phyloP scores from a whole-genome alignment of 2,329 filamentous ascomycete genomes.

The Claviceps fusiformis region DNA sequence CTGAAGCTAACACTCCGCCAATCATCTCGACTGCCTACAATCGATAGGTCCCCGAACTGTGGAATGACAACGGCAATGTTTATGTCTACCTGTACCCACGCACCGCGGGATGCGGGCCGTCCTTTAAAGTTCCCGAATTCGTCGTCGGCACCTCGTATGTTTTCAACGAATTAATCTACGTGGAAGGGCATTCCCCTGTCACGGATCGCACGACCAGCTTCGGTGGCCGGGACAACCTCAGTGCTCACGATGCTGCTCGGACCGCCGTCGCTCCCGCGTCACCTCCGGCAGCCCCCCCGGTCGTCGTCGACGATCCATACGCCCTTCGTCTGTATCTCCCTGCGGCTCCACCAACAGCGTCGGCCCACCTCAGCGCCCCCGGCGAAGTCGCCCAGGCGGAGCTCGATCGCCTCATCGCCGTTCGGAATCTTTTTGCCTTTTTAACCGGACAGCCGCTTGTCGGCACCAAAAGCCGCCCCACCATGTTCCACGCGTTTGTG shows the following conservation, averaged over 20 bases:
- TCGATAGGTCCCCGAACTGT: constrained; percentile 47
- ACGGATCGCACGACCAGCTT: constrained; percentile 21
- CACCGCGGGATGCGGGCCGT: constrained; percentile 36
- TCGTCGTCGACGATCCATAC: constrained; percentile 25
- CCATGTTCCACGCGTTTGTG: constrained; percentile 39
- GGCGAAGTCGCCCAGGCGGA: constrained; percentile 24
- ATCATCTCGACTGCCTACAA: neutral
- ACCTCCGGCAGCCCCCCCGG: constrained; percentile 20
- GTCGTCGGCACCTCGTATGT: constrained; percentile 40
- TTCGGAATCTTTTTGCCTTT: constrained; percentile 54
- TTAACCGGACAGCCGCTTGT: constrained; percentile 50
- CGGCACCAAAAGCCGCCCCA: constrained; percentile 38
- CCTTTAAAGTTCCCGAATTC: constrained; percentile 45
- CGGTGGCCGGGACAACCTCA: constrained; percentile 33
- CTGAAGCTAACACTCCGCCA: neutral
- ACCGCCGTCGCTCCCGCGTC: constrained; percentile 4
- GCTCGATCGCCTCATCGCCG: constrained; percentile 41
- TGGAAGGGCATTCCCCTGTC: constrained; percentile 22
- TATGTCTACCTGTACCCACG: constrained; percentile 43
- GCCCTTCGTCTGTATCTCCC: constrained; percentile 40
- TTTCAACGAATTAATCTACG: constrained; percentile 38
- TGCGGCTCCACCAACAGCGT: constrained; percentile 23
- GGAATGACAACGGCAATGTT: constrained; percentile 47
- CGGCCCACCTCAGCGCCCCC: constrained; percentile 20
- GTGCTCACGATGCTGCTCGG: constrained; percentile 34